Evolutionary conservation across 2,329 filamentous ascomycete genomes (phyloP).

Genomic region (Uncinocarpus reesii): DNA sequence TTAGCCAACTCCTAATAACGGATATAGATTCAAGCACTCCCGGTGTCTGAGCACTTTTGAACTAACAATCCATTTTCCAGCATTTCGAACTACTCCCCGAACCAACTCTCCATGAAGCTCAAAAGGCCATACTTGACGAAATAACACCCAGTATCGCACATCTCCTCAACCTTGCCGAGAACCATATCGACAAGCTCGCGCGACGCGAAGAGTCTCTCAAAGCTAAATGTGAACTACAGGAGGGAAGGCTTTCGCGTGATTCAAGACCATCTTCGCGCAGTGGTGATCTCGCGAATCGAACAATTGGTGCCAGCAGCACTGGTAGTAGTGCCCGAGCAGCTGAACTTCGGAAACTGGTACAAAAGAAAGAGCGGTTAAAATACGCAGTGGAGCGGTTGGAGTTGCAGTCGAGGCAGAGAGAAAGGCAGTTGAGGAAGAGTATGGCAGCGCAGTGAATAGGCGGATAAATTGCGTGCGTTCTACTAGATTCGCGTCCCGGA

Average conservation of each 20-base stretch:
- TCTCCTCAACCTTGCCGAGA: constrained; percentile 70
- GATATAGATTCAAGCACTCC: not conserved
- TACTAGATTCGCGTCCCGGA: too few species aligned
- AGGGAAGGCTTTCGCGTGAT: constrained; percentile 52
- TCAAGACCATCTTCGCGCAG: constrained; percentile 24
- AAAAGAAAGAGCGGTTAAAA: constrained; percentile 74
- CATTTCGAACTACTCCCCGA: constrained; percentile 91
- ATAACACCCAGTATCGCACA: constrained; percentile 77
- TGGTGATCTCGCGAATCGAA: constrained; percentile 10
- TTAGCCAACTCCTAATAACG: not conserved
- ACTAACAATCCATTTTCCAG: constrained; percentile 37
- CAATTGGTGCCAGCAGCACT: constrained; percentile 18
- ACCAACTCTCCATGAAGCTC: constrained; percentile 67
- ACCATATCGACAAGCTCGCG: constrained; percentile 70
- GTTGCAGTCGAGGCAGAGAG: constrained; percentile 69
- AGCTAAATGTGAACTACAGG: constrained; percentile 71
- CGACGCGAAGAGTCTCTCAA: constrained; percentile 75
- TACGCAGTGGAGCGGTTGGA: constrained; percentile 81
- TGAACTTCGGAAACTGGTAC: constrained; percentile 57
- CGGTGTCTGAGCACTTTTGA: not conserved
- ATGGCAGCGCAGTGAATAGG: constrained; percentile 47
- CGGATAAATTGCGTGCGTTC: too few species aligned
- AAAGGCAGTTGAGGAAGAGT: constrained; percentile 62
- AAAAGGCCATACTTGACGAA: constrained; percentile 74
- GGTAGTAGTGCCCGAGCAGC: constrained; percentile 39